These are phyloP conservation scores for Alisma plantagoaquatica DNA, from an alignment of 106 monocot genomes.

Conservation along the genomic window DNA sequence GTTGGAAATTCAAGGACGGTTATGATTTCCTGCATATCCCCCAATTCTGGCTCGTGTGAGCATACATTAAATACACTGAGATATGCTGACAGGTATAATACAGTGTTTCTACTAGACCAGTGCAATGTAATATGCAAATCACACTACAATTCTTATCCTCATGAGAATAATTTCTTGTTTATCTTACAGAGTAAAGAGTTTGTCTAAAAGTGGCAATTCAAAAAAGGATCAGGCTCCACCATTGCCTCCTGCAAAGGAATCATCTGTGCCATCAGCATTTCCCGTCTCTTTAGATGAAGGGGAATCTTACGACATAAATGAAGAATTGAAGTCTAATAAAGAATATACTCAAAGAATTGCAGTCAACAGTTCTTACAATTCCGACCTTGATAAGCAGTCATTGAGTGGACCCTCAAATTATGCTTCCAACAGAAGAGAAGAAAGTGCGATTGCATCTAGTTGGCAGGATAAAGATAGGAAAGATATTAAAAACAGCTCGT, in stretches of 20 bases:
- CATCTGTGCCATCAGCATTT: background rate
- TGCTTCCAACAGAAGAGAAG: background rate
- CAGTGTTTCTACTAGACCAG: background rate
- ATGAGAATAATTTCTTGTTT: background rate
- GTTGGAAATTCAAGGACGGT: slow-evolving; percentile 85
- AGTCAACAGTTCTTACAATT: too few relatives aligned
- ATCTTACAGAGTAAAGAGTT: slow-evolving; percentile 50
- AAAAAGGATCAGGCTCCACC: slow-evolving; percentile 9
- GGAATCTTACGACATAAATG: background rate
- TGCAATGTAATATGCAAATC: background rate
- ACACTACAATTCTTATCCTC: background rate
- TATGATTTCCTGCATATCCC: slow-evolving; percentile 91
- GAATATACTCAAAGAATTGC: slow-evolving; percentile 3
- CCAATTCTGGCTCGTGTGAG: slow-evolving; percentile 79
- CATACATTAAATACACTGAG: slow-evolving; percentile 93
- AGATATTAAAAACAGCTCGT: background rate
- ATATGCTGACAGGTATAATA: slow-evolving; percentile 77
- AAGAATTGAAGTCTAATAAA: background rate
- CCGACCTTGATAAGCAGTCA: background rate
- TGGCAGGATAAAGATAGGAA: slow-evolving; percentile 1
- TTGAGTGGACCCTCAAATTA: background rate
- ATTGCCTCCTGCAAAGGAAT: slow-evolving; percentile 3
- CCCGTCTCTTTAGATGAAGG: background rate
- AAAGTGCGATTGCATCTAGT: slow-evolving; percentile 1
- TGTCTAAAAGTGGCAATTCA: slow-evolving; percentile 10